Base-by-base conservation (phyloP, 78 protist genomes). In the Creolimax fragrantissima region DNA sequence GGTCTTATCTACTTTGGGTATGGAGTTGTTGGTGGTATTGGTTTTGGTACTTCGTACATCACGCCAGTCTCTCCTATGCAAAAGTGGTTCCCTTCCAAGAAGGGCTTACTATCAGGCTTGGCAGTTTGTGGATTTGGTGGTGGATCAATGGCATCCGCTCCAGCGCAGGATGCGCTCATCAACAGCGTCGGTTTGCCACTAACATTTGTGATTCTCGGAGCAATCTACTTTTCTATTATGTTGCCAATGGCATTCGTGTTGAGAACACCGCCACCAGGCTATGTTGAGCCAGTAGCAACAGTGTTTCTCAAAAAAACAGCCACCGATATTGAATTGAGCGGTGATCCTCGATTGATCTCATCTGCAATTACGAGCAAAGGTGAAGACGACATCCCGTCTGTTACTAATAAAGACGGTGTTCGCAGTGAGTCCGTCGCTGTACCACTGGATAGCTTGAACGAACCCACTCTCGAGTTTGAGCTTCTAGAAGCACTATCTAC, bases 81-180 rank as follows among this genome's bases (percentile, higher is more conserved):
- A 39, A 95, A 95, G 89, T 95, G 96, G 96, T 95, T 95, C 58
- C 94, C 96, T 7, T 92, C 89, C 83, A n/a, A 85, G 37, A 42
- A 74, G 58, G 96, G 96, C 3, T 35, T 95, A 4, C 92, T 91
- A 11, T 35, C 94, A 17, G 96, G 96, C 42, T n/a, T 95, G 42
- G 95, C 96, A 36, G 95, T 95, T 36, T 58, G 88, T 45, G 96
- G 96, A 36, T 90, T 95, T 92, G 95, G 96, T 43, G 91, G 92
- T 6, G 96, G 96, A 39, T 35, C 93, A 6, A 74, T 95, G 35
- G 45, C 41, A n/a, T 85, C 94, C 44, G 17, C 90, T 3, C 17
- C 66, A 37, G 39, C 47, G 35, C 47, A 45, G 11, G 32, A 84
- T n/a, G 89, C 93, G 42, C 93, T 95, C 35, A 44, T 95, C 17